Evolutionary conservation across 176 grass and related monocot species (phyloP).

Genomic region (Panicum miliaceum): DNA sequence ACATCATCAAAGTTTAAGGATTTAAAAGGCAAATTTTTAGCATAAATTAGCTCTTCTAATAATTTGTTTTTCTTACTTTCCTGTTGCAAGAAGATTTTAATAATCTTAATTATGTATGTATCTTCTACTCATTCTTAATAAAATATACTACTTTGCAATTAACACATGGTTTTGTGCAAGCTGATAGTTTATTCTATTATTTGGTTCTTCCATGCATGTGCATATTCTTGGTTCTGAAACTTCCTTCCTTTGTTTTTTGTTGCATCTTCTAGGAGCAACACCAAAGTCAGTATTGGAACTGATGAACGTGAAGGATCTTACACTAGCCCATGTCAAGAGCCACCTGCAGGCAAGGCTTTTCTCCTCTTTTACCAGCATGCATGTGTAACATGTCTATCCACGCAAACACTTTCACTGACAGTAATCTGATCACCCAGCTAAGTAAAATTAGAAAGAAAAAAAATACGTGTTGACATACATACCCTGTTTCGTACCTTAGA

Average conservation of each 20-base stretch:
- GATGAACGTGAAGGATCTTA: constrained; percentile 99
- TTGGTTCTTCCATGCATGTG: constrained; percentile 38
- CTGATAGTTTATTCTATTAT: not conserved
- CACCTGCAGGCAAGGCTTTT: constrained; percentile 78
- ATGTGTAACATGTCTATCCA: constrained; percentile 7
- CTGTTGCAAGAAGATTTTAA: not conserved
- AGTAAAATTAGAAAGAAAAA: not conserved
- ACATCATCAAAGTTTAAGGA: not conserved
- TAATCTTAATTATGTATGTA: not conserved
- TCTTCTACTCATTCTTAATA: not conserved
- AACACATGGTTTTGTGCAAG: constrained; percentile 24
- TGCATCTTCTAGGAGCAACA: constrained; percentile 76
- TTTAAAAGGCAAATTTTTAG: not conserved
- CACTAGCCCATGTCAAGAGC: constrained; percentile 97
- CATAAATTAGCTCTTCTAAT: not conserved
- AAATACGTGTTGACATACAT: constrained; percentile 3
- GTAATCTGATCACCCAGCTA: not conserved
- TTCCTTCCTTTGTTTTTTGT: constrained; percentile 23
- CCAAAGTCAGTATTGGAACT: constrained; percentile 98
- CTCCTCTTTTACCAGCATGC: constrained; percentile 23
- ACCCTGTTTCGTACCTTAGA: not conserved
- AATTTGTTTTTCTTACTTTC: not conserved
- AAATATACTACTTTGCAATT: not conserved
- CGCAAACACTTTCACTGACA: not conserved
- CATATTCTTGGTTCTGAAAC: constrained; percentile 24